Evolutionary conservation across 768 basidiomycete species (phyloP), one percentile per base, ranked within the genome.

Genomic region (Favolaschia claudopus): DNA sequence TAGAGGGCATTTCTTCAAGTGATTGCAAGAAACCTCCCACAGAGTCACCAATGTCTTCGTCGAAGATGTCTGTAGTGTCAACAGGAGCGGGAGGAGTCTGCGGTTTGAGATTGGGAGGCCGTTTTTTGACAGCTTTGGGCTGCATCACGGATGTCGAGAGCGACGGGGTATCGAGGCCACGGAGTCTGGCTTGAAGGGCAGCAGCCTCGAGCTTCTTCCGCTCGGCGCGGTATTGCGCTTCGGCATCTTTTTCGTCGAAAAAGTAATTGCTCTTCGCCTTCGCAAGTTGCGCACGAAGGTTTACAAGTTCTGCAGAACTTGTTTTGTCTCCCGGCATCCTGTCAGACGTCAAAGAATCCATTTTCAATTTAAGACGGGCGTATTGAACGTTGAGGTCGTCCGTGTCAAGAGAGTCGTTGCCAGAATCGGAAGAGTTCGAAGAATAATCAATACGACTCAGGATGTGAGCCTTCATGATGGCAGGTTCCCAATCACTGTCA

Each of bases 1-100:
- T 82, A 7, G 76, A 69, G 13, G 88, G 84, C 67, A 85, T 77
- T 48, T 81, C 80, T 22, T 95, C 91, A 40, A 96, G 78, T 46
- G 95, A 76, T 36, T 85, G 89, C 54, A 95, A 82, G 29, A 97
- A 75, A 15, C 94, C 88, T 7, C 81, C 87, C 13, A 70, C 72
- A 38, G 75, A 80, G 29, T 81, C 82, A 17, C 80, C 79, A 25
- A 76, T 77, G 19, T 82, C 81, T 29, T 82, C 77, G 51, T 83
- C 84, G 64, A 89, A 87, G 2, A 87, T 62, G 64, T 89, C 84
- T 5, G 57, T 25, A 17, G 42, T 37, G 31, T 48, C 24, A 15
- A 34, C 34, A 8, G 58, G 36, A 4, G 56, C 9, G 5, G 20
- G 50, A 37, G 25, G 58, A 25, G 53, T 19, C 9, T 24, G 56